phyloP scores from a whole-genome alignment of 1,139 yeast species.

The Pichia cactophila region DNA sequence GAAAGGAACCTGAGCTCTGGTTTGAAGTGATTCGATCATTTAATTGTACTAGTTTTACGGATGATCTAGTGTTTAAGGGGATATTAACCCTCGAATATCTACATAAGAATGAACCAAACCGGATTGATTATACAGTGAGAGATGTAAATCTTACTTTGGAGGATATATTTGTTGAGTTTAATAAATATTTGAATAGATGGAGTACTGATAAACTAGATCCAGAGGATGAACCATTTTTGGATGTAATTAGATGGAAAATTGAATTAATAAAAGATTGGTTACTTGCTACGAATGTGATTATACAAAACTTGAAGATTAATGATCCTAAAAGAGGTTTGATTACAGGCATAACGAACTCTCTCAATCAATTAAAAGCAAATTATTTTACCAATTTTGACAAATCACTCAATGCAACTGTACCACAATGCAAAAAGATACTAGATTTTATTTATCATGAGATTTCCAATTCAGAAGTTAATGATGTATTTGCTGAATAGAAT shows the following conservation, averaged over 20 bases:
- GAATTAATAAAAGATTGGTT: conserved; percentile 6
- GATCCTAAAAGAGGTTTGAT: not conserved
- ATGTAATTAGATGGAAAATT: conserved; percentile 5
- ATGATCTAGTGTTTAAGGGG: conserved; percentile 8
- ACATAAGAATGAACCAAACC: conserved; percentile 1
- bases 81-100: conserved; percentile 15
- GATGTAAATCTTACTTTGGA: not conserved
- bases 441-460: conserved; percentile 12
- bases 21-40: conserved; percentile 7
- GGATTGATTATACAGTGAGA: conserved; percentile 3
- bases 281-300: not conserved
- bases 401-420: conserved; percentile 4
- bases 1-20: conserved; percentile 5
- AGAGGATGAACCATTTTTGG: not conserved
- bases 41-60: not conserved
- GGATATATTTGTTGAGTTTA: not conserved
- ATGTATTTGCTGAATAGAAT: conserved; percentile 3
- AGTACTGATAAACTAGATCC: not conserved
- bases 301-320: conserved; percentile 1
- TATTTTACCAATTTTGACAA: conserved; percentile 7
- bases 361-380: conserved; percentile 3
- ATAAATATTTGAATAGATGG: not conserved
- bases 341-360: not conserved
- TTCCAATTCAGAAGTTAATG: conserved; percentile 3
- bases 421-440: conserved; percentile 7